Evolutionary conservation across 78 protist genomes (phyloP), one percentile per base, ranked within the genome.

Genomic region (Dictyostelium citrinum): DNA sequence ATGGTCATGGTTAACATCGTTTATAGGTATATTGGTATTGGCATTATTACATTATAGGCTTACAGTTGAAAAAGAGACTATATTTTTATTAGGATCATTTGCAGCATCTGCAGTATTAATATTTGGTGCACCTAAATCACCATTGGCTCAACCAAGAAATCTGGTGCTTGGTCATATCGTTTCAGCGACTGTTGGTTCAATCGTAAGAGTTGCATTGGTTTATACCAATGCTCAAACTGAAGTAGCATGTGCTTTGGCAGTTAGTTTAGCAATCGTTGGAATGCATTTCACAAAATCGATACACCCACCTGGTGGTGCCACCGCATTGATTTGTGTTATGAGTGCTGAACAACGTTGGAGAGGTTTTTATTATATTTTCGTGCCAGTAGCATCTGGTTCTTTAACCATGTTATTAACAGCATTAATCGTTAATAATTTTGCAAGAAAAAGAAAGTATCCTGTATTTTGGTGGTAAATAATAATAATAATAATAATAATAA

Each of bases 271-370:
- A 24, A 82, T 95, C 17, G 83, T 67, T 2, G 79, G 37, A 6
- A 90, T 90, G 95, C 95, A 95, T 3, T 14, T 95, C 7, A 90
- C 95, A 16, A 79, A 46, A 16, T 60, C 90, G 4, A 8, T 90
- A 2, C 97, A 95, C 27, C 97, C 97, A 11, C 97, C 97, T 27
- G 97, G 97, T 14, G 95, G 95, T 20, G 97, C 97, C 6, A 81
- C 95, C 24, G 90, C 95, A 12, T 14, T 90, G 64, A 95, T 95
- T 8, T 88, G 86, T 22, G 39, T 91, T 5, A 71, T 39, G 39
- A 33, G 81, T 24, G n/a, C 80, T 10, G 79, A 70, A 5, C 35
- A 60, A 16, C 74, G 74, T 20, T 81, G 86, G 86, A 60, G 64
- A n/a, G 91, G 92, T 5, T 93, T 37, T 24, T 67, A 41, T 31